Base-by-base conservation (phyloP, 352 stramenopile genomes). In the Globisporangium acanthophoron region DNA sequence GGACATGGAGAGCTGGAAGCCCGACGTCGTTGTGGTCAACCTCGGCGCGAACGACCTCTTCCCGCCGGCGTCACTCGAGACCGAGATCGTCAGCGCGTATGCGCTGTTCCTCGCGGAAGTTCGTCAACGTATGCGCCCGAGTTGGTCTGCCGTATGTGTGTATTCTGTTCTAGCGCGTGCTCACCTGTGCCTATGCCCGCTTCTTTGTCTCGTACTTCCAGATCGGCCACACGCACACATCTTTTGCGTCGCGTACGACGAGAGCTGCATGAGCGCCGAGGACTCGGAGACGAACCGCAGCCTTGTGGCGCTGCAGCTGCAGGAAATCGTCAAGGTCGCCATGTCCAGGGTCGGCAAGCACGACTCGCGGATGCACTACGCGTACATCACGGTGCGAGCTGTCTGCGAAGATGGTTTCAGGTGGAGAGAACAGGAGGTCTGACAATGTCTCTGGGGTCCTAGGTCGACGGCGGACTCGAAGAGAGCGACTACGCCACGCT, bases 251-350 rank as follows among this genome's bases (percentile, higher is more conserved):
- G 85, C 90, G 11, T 94, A 85, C 51, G 81, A 94, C 45, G 80
- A 94, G 58, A 76, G 75, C 57, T 92, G 82, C 57, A 87, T 91
- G 45, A 94, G 80, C 55, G 84, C 74, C 9, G 82, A 92, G 59
- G 79, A 90, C 49, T 82, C 76, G 43, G 77, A 82, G 52, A 72
- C 75, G 54, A 87, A 91, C 59, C 79, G 85, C 54, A 88, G 84
- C 41, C 83, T 85, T 59, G 71, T 94, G 31, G 90, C 85, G 7
- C 60, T 85, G 35, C 85, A 92, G 64, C 65, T 92, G 24, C 81
- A 93, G 56, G 83, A 94, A 66, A 94, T 94, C 56, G 78, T 91
- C 56, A 90, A 89, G 45, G 78, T 94, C 29, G 85, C 85, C 29
- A 91, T 92, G 54, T 88, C 80, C 1, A 85, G 87, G 49, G 64